phyloP scores from a whole-genome alignment of 768 basidiomycete species.

The Russula sp. region DNA sequence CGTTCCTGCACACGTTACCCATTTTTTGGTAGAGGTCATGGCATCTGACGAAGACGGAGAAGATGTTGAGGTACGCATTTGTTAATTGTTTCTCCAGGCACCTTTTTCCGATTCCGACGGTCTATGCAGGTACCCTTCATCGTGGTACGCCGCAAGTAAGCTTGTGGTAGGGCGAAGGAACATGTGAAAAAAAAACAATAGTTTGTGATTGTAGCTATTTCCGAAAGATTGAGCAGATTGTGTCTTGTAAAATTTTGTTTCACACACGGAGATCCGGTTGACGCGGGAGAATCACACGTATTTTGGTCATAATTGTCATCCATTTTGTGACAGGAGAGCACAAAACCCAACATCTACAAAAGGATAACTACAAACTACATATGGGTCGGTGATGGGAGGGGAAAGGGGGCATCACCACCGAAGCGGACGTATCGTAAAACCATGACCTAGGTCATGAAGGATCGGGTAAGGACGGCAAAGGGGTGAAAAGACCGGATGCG shows the following conservation, averaged over 20 bases:
- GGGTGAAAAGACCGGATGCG: slow-evolving; percentile 27
- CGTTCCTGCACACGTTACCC: slow-evolving; percentile 75
- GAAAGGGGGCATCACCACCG: slow-evolving; percentile 6
- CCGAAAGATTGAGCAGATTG: neutral
- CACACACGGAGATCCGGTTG: neutral
- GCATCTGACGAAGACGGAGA: slow-evolving; percentile 87
- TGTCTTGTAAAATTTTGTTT: slow-evolving; percentile 11
- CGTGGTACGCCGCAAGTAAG: slow-evolving; percentile 59
- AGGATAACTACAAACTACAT: slow-evolving; percentile 20
- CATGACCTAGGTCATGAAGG: slow-evolving; percentile 11
- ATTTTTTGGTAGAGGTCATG: slow-evolving; percentile 93
- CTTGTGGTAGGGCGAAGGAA: slow-evolving; percentile 21
- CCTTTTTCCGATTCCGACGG: slow-evolving; percentile 13
- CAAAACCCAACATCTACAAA: slow-evolving; percentile 15
- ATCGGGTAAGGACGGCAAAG: slow-evolving; percentile 31
- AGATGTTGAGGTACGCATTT: slow-evolving; percentile 78
- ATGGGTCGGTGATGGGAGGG: slow-evolving; percentile 7
- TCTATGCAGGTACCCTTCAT: slow-evolving; percentile 72
- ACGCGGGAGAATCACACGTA: neutral
- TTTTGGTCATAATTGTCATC: slow-evolving; percentile 27
- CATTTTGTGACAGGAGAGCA: slow-evolving; percentile 16
- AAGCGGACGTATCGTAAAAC: slow-evolving; percentile 23
- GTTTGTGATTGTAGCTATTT: slow-evolving; percentile 18
- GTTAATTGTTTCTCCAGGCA: neutral
- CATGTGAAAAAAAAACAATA: slow-evolving; percentile 5